These are phyloP conservation scores for Haplosporangium gracile DNA, from an alignment of 192 early-diverging fungal species.

Conservation along the genomic window DNA sequence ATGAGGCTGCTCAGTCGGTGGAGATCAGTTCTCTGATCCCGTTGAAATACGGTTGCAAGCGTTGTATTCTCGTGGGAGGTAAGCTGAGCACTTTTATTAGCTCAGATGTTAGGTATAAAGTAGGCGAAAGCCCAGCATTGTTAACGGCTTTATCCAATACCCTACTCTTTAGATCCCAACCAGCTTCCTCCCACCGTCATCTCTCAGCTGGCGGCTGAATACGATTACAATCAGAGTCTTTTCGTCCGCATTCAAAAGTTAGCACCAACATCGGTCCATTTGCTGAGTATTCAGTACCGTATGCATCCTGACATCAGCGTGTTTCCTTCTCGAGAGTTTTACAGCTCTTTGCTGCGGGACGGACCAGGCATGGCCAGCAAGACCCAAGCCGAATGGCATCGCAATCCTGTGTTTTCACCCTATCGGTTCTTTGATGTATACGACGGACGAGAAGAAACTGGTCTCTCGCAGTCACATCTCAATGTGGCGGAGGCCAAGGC, in stretches of 20 bases:
- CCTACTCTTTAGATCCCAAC: constrained; percentile 78
- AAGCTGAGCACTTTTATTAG: constrained; percentile 24
- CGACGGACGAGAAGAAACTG: constrained; percentile 73
- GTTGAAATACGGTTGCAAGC: constrained; percentile 81
- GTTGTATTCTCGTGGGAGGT: constrained; percentile 91
- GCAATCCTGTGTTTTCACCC: constrained; percentile 70
- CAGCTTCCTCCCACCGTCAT: constrained; percentile 95
- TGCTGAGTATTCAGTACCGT: constrained; percentile 96
- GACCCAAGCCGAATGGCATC: constrained; percentile 83
- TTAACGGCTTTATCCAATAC: neutral
- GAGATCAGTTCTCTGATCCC: constrained; percentile 93
- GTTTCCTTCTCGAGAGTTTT: constrained; percentile 87
- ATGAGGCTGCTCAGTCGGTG: constrained; percentile 95
- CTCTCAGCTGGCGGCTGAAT: constrained; percentile 75
- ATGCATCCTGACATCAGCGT: constrained; percentile 94
- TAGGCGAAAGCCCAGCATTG: neutral
- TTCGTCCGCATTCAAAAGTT: constrained; percentile 89
- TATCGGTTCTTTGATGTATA: constrained; percentile 84
- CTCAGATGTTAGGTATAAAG: neutral
- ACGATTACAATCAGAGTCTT: constrained; percentile 87
- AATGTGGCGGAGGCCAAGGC: constrained; percentile 85
- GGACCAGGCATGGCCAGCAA: constrained; percentile 75
- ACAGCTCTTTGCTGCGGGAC: constrained; percentile 80
- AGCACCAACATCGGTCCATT: constrained; percentile 72
- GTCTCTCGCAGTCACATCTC: constrained; percentile 75